Conservation (phyloP, 495 filamentous ascomycete genomes). For the Clohesyomyces aquaticus region DNA sequence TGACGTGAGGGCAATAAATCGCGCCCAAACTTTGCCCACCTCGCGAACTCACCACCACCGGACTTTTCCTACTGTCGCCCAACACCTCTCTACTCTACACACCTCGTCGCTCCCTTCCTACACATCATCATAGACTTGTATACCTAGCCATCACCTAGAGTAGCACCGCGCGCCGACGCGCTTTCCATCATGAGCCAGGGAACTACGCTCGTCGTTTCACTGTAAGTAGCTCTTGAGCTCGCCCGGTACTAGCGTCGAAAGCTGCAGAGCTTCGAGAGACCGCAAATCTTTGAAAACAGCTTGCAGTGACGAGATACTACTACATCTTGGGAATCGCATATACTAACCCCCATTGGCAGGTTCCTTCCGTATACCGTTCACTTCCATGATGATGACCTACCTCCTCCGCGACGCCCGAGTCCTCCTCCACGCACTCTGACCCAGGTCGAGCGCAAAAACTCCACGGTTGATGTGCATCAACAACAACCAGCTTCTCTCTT, state of each 20-base stretch:
- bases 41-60: slow-evolving; percentile 46
- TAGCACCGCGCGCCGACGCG: background rate
- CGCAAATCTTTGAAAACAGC: no score
- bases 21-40: background rate
- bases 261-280: background rate
- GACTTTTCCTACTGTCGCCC: slow-evolving; percentile 37
- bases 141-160: background rate
- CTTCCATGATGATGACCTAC: slow-evolving; percentile 57
- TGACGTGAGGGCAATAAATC: slow-evolving; percentile 6
- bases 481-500: slow-evolving; percentile 36
- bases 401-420: background rate
- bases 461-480: slow-evolving; percentile 42
- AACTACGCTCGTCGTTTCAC: slow-evolving; percentile 42
- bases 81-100: background rate
- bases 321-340: no score
- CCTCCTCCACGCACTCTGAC: slow-evolving; percentile 4
- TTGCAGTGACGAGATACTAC: no score
- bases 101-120: background rate
- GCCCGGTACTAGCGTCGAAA: background rate
- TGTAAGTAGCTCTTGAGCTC: slow-evolving; percentile 37
- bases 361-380: slow-evolving; percentile 90
- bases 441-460: slow-evolving; percentile 22
- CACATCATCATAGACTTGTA: background rate
- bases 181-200: background rate
- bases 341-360: slow-evolving; percentile 50